These are phyloP conservation scores for Phytophthora pini DNA, from an alignment of 352 stramenopile species.

Conservation along the genomic window DNA sequence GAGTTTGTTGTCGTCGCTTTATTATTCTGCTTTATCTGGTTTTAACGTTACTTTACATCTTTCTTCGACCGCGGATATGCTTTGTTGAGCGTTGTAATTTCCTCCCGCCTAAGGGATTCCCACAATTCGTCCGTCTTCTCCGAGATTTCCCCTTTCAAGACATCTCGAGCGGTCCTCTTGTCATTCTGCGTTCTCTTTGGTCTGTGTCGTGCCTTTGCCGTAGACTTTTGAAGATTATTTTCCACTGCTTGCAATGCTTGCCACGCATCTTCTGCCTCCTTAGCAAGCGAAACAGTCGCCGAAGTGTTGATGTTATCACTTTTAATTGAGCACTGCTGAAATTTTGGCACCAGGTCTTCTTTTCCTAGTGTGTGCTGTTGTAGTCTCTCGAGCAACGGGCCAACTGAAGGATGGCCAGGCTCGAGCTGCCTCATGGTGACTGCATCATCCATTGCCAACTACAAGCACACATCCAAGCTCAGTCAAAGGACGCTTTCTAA, in stretches of 20 bases:
- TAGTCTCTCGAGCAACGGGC: constrained; percentile 30
- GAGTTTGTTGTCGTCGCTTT: constrained; percentile 8
- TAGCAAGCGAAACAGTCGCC: constrained; percentile 6
- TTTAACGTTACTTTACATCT: neutral
- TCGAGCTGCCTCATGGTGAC: constrained; percentile 38
- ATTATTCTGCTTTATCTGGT: neutral
- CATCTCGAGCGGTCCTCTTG: neutral
- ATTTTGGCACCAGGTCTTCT: constrained; percentile 8
- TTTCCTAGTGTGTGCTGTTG: constrained; percentile 12
- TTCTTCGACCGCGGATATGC: constrained; percentile 31
- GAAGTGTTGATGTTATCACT: neutral
- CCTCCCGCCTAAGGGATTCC: constrained; percentile 37
- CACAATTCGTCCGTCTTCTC: constrained; percentile 49
- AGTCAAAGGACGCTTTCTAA: neutral
- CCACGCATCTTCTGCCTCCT: constrained; percentile 49
- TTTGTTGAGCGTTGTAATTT: constrained; percentile 34
- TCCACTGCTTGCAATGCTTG: constrained; percentile 64
- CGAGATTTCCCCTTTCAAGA: constrained; percentile 33
- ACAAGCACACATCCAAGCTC: neutral
- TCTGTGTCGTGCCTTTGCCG: neutral
- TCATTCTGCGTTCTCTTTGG: constrained; percentile 8
- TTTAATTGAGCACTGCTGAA: constrained; percentile 18
- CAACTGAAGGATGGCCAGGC: constrained; percentile 46
- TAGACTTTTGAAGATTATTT: constrained; percentile 33
- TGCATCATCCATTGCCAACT: constrained; percentile 48